Conservation (phyloP, 1,284 basidiomycete genomes). For the Moesziomyces aphidis region DNA sequence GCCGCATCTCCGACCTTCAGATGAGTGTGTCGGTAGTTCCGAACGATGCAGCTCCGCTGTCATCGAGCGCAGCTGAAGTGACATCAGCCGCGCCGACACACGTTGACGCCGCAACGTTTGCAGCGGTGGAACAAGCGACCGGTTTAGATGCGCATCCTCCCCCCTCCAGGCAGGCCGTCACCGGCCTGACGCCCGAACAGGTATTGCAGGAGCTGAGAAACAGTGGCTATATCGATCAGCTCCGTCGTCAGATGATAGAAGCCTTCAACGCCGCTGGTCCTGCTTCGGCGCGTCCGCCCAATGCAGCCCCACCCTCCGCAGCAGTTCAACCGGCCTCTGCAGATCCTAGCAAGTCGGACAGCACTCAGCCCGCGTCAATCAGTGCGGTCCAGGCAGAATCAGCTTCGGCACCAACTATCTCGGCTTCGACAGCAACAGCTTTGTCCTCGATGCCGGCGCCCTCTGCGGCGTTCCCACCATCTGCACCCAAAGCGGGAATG, state of each 20-base stretch:
- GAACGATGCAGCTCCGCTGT: neutral
- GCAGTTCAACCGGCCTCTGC: neutral
- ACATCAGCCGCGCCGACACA: neutral
- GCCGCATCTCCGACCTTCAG: neutral
- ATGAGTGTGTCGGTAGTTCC: constrained; percentile 4
- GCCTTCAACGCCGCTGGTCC: constrained; percentile 11
- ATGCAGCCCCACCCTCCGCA: neutral
- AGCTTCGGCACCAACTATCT: neutral
- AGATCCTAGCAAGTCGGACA: neutral
- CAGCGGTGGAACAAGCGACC: no score
- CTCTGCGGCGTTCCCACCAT: neutral
- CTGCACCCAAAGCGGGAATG: neutral
- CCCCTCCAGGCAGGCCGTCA: neutral
- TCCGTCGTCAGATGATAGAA: constrained; percentile 34
- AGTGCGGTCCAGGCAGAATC: neutral
- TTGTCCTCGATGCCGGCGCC: no score
- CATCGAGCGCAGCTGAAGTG: neutral
- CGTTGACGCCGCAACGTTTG: neutral
- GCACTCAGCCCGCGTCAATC: neutral
- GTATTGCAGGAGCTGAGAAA: constrained; percentile 36
- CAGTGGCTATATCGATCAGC: constrained; percentile 28
- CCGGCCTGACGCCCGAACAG: constrained; percentile 32
- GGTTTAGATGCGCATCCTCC: no score
- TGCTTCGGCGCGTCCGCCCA: neutral
- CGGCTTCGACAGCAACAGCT: neutral